Percentiles rank a stretch among this genome's conserved stretches.
Conservation (phyloP, 2,329 filamentous ascomycete species). For the Proliferodiscus dingleyae region DNA sequence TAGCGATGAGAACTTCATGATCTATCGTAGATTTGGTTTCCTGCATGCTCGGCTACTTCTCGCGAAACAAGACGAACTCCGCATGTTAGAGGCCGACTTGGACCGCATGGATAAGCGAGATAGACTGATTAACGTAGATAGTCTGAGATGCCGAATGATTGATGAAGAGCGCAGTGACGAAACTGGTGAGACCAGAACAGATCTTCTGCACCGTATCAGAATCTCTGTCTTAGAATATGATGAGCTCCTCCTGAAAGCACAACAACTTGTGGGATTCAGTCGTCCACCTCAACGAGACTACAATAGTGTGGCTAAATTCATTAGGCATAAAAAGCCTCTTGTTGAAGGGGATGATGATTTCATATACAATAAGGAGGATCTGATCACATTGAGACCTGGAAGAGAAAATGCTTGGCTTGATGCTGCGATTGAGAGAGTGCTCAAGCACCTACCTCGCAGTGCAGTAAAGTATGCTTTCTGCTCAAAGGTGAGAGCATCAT, state of each 20-base stretch:
- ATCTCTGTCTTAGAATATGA: constrained; percentile 5
- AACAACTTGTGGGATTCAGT: constrained; percentile 23
- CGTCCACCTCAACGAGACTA: constrained; percentile 31
- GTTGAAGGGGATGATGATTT: constrained; percentile 27
- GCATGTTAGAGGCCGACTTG: constrained; percentile 18
- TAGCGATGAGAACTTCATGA: constrained; percentile 38
- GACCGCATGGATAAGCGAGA: constrained; percentile 17
- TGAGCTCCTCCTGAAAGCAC: constrained; percentile 10
- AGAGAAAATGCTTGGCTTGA: constrained; percentile 39
- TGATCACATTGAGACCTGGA: constrained; percentile 35
- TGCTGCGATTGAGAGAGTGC: constrained; percentile 27
- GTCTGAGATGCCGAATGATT: constrained; percentile 11
- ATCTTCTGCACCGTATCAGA: constrained; percentile 4
- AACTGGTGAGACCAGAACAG: constrained; percentile 10
- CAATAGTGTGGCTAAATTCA: constrained; percentile 29
- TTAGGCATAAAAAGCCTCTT: constrained; percentile 22
- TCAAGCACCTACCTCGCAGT: too few relatives aligned
- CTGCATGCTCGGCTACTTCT: constrained; percentile 35
- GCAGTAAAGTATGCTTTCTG: too few relatives aligned
- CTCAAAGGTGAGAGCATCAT: too few relatives aligned
- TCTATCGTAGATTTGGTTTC: constrained; percentile 39
- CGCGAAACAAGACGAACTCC: constrained; percentile 20
- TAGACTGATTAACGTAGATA: neutral
- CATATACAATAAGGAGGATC: constrained; percentile 36
- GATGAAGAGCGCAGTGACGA: constrained; percentile 11